Evolutionary conservation across 148 eudicot genomes (phyloP).

Genomic region (Euryodendron excelsum): DNA sequence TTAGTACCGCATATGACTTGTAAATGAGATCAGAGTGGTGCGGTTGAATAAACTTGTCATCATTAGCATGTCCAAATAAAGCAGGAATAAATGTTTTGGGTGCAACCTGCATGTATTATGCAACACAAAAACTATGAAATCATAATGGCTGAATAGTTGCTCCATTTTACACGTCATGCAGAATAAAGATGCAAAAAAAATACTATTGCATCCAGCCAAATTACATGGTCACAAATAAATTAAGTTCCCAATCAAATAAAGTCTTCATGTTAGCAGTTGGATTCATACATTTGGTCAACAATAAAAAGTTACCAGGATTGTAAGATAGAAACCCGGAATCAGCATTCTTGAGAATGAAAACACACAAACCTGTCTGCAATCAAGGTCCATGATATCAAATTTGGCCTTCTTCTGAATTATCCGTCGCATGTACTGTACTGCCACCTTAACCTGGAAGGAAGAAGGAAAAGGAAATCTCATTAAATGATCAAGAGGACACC

Average conservation of each 20-base stretch:
- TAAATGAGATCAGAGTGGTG: conserved; percentile 74
- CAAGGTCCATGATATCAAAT: conserved; percentile 84
- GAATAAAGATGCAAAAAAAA: background rate
- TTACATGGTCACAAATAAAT: background rate
- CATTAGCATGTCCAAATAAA: conserved; percentile 87
- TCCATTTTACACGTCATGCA: background rate
- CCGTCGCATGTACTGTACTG: conserved; percentile 80
- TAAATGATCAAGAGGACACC: too few relatives aligned
- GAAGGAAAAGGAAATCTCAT: background rate
- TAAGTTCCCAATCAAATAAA: background rate
- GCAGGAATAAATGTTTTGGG: conserved; percentile 80
- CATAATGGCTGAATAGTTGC: background rate
- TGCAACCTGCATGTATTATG: conserved; percentile 56
- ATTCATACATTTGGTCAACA: too few relatives aligned
- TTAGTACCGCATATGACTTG: conserved; percentile 62
- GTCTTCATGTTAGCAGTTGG: too few relatives aligned
- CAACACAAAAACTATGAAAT: background rate
- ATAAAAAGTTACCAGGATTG: too few relatives aligned
- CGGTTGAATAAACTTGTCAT: conserved; percentile 76
- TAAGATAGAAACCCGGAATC: too few relatives aligned
- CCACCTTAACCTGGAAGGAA: conserved; percentile 69
- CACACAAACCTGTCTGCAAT: conserved; percentile 63
- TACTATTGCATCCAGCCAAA: background rate
- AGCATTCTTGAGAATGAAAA: too few relatives aligned
- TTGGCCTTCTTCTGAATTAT: conserved; percentile 80